Percentiles rank a stretch among this genome's conserved stretches.
Evolutionary conservation across 345 rosid species (phyloP).

Genomic region (Sonneratia caseolaris): DNA sequence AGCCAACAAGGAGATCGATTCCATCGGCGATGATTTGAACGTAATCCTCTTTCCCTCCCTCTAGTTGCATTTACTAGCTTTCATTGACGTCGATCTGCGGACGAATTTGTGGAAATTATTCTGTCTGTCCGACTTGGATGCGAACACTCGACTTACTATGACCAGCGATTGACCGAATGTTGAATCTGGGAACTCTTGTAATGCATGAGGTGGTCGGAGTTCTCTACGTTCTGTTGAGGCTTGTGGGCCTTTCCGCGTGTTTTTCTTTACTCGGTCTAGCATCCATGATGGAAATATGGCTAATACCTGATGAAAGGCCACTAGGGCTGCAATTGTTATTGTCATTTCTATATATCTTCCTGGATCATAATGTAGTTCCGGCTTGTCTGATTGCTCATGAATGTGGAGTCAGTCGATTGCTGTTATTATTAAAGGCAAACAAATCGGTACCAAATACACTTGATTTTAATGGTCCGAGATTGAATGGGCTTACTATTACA

Average conservation of each 20-base stretch:
- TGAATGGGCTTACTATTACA: background rate
- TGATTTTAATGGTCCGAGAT: background rate
- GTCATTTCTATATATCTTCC: background rate
- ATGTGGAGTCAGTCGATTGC: background rate
- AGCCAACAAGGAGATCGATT: constrained; percentile 72
- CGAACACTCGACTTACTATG: too few species aligned
- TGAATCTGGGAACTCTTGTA: background rate
- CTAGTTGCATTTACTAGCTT: background rate
- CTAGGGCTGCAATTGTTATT: background rate
- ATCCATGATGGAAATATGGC: background rate
- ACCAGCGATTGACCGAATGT: background rate
- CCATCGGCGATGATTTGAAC: constrained; percentile 78
- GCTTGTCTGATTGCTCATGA: background rate
- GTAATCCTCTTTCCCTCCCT: constrained; percentile 20
- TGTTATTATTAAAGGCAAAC: background rate
- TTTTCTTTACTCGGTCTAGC: background rate
- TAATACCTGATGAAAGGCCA: background rate
- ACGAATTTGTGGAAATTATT: background rate
- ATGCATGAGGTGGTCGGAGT: background rate
- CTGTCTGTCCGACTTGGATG: background rate
- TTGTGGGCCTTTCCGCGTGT: too few species aligned
- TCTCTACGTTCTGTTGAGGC: background rate
- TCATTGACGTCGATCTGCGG: background rate
- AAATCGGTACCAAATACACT: background rate
- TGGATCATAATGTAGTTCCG: background rate